Percentiles rank a stretch among this genome's conserved stretches.
Evolutionary conservation across 768 basidiomycete species (phyloP).

Genomic region (Amanita subjunquillea): DNA sequence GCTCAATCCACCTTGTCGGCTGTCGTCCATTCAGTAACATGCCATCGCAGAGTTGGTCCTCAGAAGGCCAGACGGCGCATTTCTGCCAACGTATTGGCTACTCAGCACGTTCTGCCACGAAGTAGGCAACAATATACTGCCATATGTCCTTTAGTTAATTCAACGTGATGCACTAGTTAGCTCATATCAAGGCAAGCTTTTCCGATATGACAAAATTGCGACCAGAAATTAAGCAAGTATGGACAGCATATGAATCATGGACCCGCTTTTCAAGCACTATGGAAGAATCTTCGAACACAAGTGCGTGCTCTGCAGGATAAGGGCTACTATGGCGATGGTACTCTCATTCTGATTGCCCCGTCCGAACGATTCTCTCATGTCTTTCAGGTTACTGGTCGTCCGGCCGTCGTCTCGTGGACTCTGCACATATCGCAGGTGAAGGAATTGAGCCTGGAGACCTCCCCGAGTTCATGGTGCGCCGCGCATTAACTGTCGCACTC

Average conservation of each 20-base stretch:
- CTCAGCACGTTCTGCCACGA: conserved; percentile 80
- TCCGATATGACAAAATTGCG: neutral
- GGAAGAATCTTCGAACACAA: conserved; percentile 55
- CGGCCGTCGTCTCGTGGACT: conserved; percentile 61
- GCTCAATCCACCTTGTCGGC: neutral
- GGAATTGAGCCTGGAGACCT: conserved; percentile 46
- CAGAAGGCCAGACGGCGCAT: conserved; percentile 46
- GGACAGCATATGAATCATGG: conserved; percentile 75
- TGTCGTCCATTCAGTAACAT: neutral
- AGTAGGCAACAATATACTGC: conserved; percentile 29
- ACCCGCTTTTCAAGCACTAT: conserved; percentile 62
- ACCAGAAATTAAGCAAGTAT: neutral
- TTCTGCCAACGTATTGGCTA: conserved; percentile 54
- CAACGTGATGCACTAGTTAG: conserved; percentile 37
- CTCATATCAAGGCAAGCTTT: conserved; percentile 62
- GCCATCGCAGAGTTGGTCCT: conserved; percentile 60
- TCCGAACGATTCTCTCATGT: neutral
- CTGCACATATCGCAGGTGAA: conserved; percentile 38
- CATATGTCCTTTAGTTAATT: conserved; percentile 7
- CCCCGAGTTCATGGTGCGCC: conserved; percentile 66
- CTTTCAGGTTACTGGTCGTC: conserved; percentile 71
- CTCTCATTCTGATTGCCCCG: neutral
- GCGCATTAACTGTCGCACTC: neutral
- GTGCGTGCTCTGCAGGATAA: conserved; percentile 59
- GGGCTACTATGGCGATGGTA: conserved; percentile 82